A percentile compares a stretch with the other conserved stretches of the same genome.
Evolutionary conservation across 306 rosid genomes (phyloP).

Genomic region (Cucumis melo): DNA sequence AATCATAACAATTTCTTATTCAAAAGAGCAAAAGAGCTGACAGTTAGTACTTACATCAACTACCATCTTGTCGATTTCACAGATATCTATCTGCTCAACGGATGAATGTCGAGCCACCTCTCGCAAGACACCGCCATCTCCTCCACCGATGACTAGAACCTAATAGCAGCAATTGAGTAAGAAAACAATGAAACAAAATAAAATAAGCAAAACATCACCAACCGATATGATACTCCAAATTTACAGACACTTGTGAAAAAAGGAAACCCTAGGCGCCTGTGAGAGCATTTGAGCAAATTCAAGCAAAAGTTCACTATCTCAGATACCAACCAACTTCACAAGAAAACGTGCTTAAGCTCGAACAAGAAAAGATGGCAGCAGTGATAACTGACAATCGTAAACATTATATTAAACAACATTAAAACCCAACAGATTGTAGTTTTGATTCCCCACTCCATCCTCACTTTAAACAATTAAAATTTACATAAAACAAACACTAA

Average conservation of each 20-base stretch:
- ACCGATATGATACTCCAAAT: neutral
- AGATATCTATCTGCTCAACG: slow-evolving; percentile 71
- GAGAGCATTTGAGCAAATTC: neutral
- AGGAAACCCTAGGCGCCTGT: neutral
- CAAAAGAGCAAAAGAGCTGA: neutral
- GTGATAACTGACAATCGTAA: neutral
- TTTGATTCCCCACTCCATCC: no score
- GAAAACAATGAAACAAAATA: neutral
- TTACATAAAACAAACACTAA: neutral
- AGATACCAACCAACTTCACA: neutral
- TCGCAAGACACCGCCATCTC: slow-evolving; percentile 97
- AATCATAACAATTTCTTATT: neutral
- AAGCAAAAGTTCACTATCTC: neutral
- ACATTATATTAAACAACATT: neutral
- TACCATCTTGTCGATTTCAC: slow-evolving; percentile 98
- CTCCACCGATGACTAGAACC: slow-evolving; percentile 99
- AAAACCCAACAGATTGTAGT: no score
- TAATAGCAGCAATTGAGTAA: slow-evolving; percentile 15
- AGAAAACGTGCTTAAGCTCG: neutral
- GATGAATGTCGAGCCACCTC: slow-evolving; percentile 92
- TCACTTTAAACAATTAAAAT: no score
- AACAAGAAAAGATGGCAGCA: neutral
- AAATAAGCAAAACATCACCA: neutral
- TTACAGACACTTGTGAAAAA: neutral
- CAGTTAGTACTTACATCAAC: slow-evolving; percentile 50